phyloP scores from a whole-genome alignment of 345 rosid genomes.

The Lepidium sativum region DNA sequence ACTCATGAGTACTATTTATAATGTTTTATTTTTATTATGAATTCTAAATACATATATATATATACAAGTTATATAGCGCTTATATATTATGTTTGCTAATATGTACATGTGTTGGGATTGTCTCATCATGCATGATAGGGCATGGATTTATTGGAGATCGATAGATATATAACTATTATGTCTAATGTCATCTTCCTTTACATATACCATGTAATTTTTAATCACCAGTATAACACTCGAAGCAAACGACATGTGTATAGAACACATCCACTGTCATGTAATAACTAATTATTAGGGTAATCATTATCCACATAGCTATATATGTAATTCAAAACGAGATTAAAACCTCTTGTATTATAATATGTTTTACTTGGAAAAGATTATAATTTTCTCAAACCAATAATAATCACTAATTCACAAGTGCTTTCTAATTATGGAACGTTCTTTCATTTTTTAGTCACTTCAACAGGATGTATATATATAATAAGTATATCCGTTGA shows the following conservation, averaged over 20 bases:
- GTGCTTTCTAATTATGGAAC: neutral
- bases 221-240: neutral
- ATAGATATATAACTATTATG: neutral
- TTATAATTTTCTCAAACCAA: neutral
- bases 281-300: neutral
- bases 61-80: too few species aligned
- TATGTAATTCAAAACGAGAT: constrained; percentile 1
- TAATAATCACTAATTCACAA: neutral
- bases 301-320: neutral
- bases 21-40: too few species aligned
- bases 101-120: too few species aligned
- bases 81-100: too few species aligned
- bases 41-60: too few species aligned
- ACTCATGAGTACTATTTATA: too few species aligned
- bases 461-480: neutral
- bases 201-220: neutral
- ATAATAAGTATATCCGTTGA: neutral
- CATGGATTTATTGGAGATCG: neutral
- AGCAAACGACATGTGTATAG: neutral
- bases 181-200: neutral
- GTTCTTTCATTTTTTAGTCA: neutral
- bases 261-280: neutral
- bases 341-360: neutral
- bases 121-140: too few species aligned
- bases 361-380: neutral